Evolutionary conservation across 2,329 filamentous ascomycete genomes (phyloP), one percentile per base, ranked within the genome.

Genomic region (Aspergillus sp.): DNA sequence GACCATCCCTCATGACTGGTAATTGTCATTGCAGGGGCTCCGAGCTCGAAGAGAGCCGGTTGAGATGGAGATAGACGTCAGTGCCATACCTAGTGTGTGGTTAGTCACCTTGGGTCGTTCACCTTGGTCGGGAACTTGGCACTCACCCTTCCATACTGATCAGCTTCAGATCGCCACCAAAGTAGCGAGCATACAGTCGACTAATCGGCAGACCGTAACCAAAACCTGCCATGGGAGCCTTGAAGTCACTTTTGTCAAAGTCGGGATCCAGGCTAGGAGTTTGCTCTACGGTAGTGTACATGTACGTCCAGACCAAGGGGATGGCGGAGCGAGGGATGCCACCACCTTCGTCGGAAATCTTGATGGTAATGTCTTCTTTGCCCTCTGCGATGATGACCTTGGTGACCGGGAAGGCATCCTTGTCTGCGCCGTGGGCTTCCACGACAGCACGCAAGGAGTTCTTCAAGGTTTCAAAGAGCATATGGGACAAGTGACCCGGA

Each of bases 401-500:
- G 56, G 94, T 98, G 53, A 97, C 88, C 0, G 95, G 95, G 74
- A 98, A 99, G 53, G 94, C 91, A 66, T 98, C 91, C 78, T 95
- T 96, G 71, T 98, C 95, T 74, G 92, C 89, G 51, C 95, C 95
- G 74, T 98, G 92, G 15, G 88, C 91, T 80, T 99, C 95, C 59
- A 99, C 95, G 41, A 99, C 95, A 55, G 95, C 95, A 75, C 95
- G 91, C 68, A 99, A 84, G 58, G 93, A 97, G 83, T 99, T 99
- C 82, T 99, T 99, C 75, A 99, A 84, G 2, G 95, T 99, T 81
- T 99, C 95, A 78, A 99, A 99, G 55, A 99, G 89, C 95, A 99
- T 99, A 80, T 99, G 95, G 68, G 92, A 97, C 77, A 99, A 77
- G 79, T 99, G 95, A n/a, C 95, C 95, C 0, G 95, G 95, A 57